These are phyloP conservation scores for Balamuthia mandrillaris DNA, from an alignment of 208 protist species.

Conservation along the genomic window DNA sequence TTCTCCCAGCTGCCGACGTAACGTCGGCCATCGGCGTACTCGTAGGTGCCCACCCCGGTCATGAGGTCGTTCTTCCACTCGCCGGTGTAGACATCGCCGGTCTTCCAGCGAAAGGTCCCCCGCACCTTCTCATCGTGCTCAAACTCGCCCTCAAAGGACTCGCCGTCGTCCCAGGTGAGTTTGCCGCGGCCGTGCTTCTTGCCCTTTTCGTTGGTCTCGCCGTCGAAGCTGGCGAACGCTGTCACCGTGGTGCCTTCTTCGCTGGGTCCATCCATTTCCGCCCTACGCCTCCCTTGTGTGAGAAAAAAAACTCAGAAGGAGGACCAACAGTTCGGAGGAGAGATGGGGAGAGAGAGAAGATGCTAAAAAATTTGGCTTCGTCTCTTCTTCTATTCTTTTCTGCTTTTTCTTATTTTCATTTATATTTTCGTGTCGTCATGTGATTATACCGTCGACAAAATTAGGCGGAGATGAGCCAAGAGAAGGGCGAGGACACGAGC, in stretches of 20 bases:
- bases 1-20: not conserved
- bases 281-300: too few relatives aligned
- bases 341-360: too few relatives aligned
- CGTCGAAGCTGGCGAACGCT: slow-evolving; percentile 20
- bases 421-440: too few relatives aligned
- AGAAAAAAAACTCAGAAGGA: too few relatives aligned
- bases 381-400: too few relatives aligned
- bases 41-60: not conserved
- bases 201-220: not conserved
- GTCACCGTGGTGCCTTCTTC: slow-evolving; percentile 6
- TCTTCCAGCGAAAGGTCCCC: slow-evolving; percentile 8
- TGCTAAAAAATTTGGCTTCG: too few relatives aligned
- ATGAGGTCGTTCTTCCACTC: slow-evolving; percentile 6
- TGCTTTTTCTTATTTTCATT: too few relatives aligned
- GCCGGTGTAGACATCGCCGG: not conserved
- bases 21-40: not conserved
- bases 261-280: too few relatives aligned
- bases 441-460: too few relatives aligned
- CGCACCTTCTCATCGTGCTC: not conserved
- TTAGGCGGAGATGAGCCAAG: too few relatives aligned
- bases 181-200: slow-evolving; percentile 11
- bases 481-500: too few relatives aligned
- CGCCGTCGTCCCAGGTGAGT: slow-evolving; percentile 8
- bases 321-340: too few relatives aligned
- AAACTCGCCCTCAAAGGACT: slow-evolving; percentile 23